phyloP scores from a whole-genome alignment of 1,284 basidiomycete genomes.

The Ceratobasidium sp. region DNA sequence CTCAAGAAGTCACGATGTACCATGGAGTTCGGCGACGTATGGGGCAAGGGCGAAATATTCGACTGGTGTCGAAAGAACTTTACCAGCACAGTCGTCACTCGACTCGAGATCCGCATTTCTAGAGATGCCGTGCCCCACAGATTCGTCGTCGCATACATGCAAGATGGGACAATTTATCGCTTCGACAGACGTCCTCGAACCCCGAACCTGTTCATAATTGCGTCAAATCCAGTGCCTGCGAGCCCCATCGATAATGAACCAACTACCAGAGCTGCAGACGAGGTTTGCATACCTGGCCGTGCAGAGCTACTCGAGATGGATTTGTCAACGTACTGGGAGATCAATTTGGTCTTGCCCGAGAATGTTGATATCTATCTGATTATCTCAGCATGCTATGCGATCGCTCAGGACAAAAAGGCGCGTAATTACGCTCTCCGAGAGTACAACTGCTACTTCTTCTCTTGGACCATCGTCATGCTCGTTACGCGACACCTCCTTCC shows the following conservation, averaged over 20 bases:
- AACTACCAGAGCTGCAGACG: constrained; percentile 1
- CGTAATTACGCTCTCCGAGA: constrained; percentile 12
- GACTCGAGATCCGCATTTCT: constrained; percentile 25
- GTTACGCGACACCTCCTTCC: constrained; percentile 10
- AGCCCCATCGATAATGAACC: background rate
- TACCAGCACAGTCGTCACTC: background rate
- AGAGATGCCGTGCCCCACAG: constrained; percentile 21
- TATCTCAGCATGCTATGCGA: constrained; percentile 14
- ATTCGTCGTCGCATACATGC: constrained; percentile 24
- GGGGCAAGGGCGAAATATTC: constrained; percentile 25
- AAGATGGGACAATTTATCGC: constrained; percentile 9
- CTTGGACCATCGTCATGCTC: constrained; percentile 14
- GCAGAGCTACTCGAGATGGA: constrained; percentile 9
- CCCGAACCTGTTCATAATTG: constrained; percentile 4
- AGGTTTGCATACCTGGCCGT: background rate
- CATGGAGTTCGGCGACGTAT: constrained; percentile 10
- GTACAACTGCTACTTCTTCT: constrained; percentile 21
- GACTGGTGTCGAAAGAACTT: constrained; percentile 16
- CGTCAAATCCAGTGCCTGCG: background rate
- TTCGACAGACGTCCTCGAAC: constrained; percentile 15
- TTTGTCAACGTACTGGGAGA: constrained; percentile 9
- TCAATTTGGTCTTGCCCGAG: background rate
- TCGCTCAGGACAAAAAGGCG: constrained; percentile 21
- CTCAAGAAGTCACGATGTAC: constrained; percentile 12
- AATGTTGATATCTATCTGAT: background rate